Conservation (phyloP, 306 rosid species). For the Pueraria montana region DNA sequence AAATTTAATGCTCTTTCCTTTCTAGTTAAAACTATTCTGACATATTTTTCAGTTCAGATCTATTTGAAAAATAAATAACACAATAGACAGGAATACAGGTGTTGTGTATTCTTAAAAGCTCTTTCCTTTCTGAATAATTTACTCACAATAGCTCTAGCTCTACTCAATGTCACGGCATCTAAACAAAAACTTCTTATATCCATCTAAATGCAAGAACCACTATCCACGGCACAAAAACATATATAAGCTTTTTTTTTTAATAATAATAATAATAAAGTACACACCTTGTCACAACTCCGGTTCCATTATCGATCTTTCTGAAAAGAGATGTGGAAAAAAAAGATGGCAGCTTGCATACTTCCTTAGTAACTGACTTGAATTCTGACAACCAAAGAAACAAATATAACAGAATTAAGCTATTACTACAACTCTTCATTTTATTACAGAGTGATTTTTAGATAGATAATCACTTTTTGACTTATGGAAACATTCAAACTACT, state of each 20-base stretch:
- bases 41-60: not conserved
- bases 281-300: slow-evolving; percentile 92
- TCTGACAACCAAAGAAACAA: slow-evolving; percentile 67
- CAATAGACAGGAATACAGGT: not conserved
- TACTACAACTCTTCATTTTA: slow-evolving; percentile 13
- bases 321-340: slow-evolving; percentile 83
- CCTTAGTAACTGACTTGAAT: slow-evolving; percentile 86
- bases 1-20: not conserved
- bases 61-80: slow-evolving; percentile 12
- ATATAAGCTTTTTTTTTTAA: slow-evolving; percentile 12
- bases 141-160: not conserved
- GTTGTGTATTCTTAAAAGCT: not conserved
- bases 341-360: slow-evolving; percentile 97
- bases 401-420: slow-evolving; percentile 48
- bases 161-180: slow-evolving; percentile 24
- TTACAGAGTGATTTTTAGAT: slow-evolving; percentile 9
- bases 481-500: slow-evolving; percentile 39
- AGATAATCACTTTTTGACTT: slow-evolving; percentile 21
- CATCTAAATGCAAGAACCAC: slow-evolving; percentile 37
- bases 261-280: slow-evolving; percentile 14
- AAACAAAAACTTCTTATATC: slow-evolving; percentile 17
- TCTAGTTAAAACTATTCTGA: not conserved
- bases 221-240: not conserved
- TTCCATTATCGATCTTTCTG: slow-evolving; percentile 83
- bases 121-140: slow-evolving; percentile 36